Conservation (phyloP, 1,284 basidiomycete genomes). For the Farysia itapuensis region DNA sequence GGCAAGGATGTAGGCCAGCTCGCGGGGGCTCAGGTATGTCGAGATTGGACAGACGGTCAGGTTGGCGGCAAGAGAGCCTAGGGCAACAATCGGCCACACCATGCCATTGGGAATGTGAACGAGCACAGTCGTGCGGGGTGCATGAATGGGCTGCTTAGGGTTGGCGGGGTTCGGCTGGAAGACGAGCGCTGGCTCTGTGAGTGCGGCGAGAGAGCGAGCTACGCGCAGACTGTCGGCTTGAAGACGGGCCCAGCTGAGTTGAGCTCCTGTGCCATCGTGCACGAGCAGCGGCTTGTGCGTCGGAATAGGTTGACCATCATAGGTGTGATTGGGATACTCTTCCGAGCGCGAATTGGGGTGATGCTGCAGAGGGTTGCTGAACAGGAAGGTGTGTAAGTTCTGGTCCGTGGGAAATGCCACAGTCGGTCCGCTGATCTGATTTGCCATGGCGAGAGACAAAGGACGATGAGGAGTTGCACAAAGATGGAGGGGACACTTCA, state of each 20-base stretch:
- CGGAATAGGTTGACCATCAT: conserved; percentile 22
- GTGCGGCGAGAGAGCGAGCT: conserved; percentile 25
- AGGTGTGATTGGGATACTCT: conserved; percentile 28
- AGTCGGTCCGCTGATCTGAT: conserved; percentile 13
- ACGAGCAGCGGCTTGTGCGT: conserved; percentile 35
- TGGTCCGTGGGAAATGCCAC: conserved; percentile 18
- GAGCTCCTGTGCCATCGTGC: conserved; percentile 33
- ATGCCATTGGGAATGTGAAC: conserved; percentile 61
- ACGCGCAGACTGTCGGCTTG: conserved; percentile 36
- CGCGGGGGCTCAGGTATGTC: conserved; percentile 57
- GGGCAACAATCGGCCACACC: conserved; percentile 55
- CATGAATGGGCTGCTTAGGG: conserved; percentile 34
- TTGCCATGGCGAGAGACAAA: not conserved
- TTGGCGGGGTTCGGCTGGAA: conserved; percentile 9
- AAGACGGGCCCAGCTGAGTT: conserved; percentile 31
- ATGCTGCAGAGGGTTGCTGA: conserved; percentile 41
- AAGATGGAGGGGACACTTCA: too few species aligned
- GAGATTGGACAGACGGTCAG: conserved; percentile 59
- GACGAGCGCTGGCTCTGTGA: conserved; percentile 14
- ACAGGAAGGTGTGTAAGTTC: conserved; percentile 35
- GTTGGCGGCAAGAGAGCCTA: conserved; percentile 50
- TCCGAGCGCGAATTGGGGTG: conserved; percentile 19
- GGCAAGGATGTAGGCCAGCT: conserved; percentile 60
- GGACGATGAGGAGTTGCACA: too few species aligned
- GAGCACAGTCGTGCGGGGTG: conserved; percentile 53